phyloP scores from a whole-genome alignment of 805 yeast species.

The Saccharomycopsis fodiens region DNA sequence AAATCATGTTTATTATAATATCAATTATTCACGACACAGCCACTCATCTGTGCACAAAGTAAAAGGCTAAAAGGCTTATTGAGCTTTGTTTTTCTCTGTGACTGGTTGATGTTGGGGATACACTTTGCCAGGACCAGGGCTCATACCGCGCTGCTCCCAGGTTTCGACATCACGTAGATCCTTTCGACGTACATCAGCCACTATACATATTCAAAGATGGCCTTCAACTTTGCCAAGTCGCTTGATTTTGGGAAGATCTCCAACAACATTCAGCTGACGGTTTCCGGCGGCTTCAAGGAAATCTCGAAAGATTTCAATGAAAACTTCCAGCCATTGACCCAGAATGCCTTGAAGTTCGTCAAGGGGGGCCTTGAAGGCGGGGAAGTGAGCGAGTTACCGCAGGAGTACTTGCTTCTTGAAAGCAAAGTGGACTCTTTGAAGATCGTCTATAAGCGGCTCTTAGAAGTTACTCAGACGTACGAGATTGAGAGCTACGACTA shows the following conservation, averaged over 20 bases:
- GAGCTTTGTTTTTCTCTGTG: no score
- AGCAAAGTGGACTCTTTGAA: constrained; percentile 57
- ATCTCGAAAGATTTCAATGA: constrained; percentile 15
- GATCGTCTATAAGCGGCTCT: constrained; percentile 45
- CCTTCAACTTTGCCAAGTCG: constrained; percentile 19
- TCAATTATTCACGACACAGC: no score
- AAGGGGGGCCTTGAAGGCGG: constrained; percentile 52
- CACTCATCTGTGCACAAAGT: no score
- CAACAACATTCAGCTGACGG: constrained; percentile 11
- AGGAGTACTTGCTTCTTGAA: constrained; percentile 63
- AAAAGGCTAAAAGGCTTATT: no score
- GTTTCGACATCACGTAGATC: no score
- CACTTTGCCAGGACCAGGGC: no score
- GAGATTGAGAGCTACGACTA: constrained; percentile 74
- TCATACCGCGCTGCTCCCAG: no score
- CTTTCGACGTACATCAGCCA: background rate
- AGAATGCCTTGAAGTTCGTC: constrained; percentile 47
- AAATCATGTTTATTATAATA: no score
- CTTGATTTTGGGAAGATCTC: constrained; percentile 19
- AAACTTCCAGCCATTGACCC: constrained; percentile 19
- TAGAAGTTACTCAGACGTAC: constrained; percentile 52
- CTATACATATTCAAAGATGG: constrained; percentile 10
- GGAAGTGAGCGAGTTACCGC: constrained; percentile 66
- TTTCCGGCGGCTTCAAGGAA: constrained; percentile 18
- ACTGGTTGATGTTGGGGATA: no score